A percentile compares a stretch with the other conserved stretches of the same genome.
phyloP scores from a whole-genome alignment of 2,329 filamentous ascomycete genomes.

The Coleophoma cylindrospora region DNA sequence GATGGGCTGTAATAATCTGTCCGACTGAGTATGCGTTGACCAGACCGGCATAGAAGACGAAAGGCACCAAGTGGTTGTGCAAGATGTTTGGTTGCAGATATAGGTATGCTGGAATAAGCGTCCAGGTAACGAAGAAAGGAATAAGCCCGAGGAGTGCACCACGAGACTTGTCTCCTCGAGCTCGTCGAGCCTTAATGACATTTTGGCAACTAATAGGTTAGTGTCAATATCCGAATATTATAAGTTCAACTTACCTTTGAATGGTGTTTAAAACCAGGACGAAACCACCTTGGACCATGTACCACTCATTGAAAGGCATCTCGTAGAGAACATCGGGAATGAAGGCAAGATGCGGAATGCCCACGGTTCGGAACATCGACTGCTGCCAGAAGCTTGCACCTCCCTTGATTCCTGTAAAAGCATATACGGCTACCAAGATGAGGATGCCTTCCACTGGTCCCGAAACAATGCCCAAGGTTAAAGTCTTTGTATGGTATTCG shows the following conservation, averaged over 20 bases:
- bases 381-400: slow-evolving; percentile 93
- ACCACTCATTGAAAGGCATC: slow-evolving; percentile 86
- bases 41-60: slow-evolving; percentile 81
- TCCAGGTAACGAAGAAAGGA: slow-evolving; percentile 78
- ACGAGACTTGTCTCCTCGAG: slow-evolving; percentile 66
- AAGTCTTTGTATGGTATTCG: slow-evolving; percentile 95
- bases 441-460: slow-evolving; percentile 94
- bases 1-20: slow-evolving; percentile 90
- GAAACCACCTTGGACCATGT: slow-evolving; percentile 78
- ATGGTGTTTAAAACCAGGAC: slow-evolving; percentile 83
- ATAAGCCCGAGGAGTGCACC: slow-evolving; percentile 76
- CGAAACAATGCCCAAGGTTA: slow-evolving; percentile 87
- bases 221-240: slow-evolving; percentile 16
- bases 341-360: slow-evolving; percentile 52
- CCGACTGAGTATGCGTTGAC: slow-evolving; percentile 94
- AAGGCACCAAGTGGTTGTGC: slow-evolving; percentile 78
- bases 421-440: slow-evolving; percentile 76
- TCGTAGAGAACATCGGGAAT: slow-evolving; percentile 71
- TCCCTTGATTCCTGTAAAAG: slow-evolving; percentile 77
- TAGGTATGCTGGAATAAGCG: slow-evolving; percentile 71
- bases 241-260: slow-evolving; percentile 42
- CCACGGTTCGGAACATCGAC: slow-evolving; percentile 72
- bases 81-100: slow-evolving; percentile 81
- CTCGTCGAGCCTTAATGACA: slow-evolving; percentile 75
- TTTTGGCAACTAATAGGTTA: slow-evolving; percentile 57